Evolutionary conservation across 495 filamentous ascomycete species (phyloP).

Genomic region (Penicillium silybi): DNA sequence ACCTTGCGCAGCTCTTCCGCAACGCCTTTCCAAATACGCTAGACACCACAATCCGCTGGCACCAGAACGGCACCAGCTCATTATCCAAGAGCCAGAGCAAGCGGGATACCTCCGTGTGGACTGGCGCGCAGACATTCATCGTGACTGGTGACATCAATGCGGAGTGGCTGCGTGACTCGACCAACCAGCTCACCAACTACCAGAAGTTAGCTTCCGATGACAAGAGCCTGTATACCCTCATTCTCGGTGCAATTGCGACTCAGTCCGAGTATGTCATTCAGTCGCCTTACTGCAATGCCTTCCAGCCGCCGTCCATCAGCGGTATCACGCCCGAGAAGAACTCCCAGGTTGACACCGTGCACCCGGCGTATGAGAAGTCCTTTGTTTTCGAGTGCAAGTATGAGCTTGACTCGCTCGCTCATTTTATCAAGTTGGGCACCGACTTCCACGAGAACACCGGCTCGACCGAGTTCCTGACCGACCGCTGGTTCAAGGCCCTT

Average conservation of each 20-base stretch:
- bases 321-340: slow-evolving; percentile 63
- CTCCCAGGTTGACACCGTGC: slow-evolving; percentile 77
- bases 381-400: slow-evolving; percentile 98
- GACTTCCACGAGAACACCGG: slow-evolving; percentile 79
- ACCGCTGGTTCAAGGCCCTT: slow-evolving; percentile 77
- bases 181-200: slow-evolving; percentile 90
- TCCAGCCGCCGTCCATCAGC: slow-evolving; percentile 87
- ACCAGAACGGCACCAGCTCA: slow-evolving; percentile 47
- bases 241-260: slow-evolving; percentile 93
- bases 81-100: slow-evolving; percentile 30
- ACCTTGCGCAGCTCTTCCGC: slow-evolving; percentile 89
- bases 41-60: slow-evolving; percentile 86
- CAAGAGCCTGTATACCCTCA: slow-evolving; percentile 66
- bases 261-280: slow-evolving; percentile 92
- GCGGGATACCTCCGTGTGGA: slow-evolving; percentile 63
- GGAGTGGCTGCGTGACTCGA: slow-evolving; percentile 96
- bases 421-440: slow-evolving; percentile 82
- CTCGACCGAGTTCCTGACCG: slow-evolving; percentile 71
- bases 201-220: slow-evolving; percentile 80
- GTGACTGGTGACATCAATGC: slow-evolving; percentile 99
- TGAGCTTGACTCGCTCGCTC: slow-evolving; percentile 90
- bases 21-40: slow-evolving; percentile 97
- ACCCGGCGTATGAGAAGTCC: slow-evolving; percentile 77
- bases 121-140: slow-evolving; percentile 86
- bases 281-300: slow-evolving; percentile 96